Evolutionary conservation across 2,329 filamentous ascomycete species (phyloP), one percentile per base, ranked within the genome.

Genomic region (Colletotrichum coccodes): DNA sequence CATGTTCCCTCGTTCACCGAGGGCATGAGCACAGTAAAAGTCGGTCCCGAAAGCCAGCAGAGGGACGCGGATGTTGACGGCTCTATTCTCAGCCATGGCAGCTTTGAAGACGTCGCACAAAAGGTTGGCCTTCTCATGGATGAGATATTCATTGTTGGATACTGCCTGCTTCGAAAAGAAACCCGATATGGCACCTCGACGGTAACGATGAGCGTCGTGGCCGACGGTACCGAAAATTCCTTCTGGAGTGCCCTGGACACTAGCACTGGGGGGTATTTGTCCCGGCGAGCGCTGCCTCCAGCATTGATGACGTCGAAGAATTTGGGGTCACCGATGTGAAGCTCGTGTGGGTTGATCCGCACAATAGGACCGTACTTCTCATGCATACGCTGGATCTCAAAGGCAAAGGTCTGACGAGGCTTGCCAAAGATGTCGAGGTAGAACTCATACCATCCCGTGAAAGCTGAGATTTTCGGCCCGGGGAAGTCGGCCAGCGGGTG

Each of bases 401-500:
- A 57, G 26, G 42, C n/a, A 26, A 58, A 67, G 26, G 68, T 58
- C 3, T 58, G 56, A 8, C 53, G 34, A 3, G 28, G 42, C 14
- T 26, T 6, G 54, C 30, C 50, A 65, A 18, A 23, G n/a, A 78
- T 68, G 67, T 79, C 76, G 60, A 75, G 77, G 70, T 76, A 81
- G 21, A 73, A 76, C 62, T 81, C 78, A 47, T 78, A 77, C 65
- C 72, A 74, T 32, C 72, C 69, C 0, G 75, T 79, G 9, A 74
- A 50, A 0, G 79, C 78, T 0, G 77, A 74, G 9, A 79, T 65
- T 52, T 74, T 76, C 2, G 78, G 77, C 6, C 79, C 78, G 0
- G 79, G 79, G 30, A 81, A 73, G 14, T 44, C 47, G 11, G 75
- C 65, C 4, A 78, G 60, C 3, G 76, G 76, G 42, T 59, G 56